Percentiles rank a stretch among this genome's conserved stretches.
phyloP scores from a whole-genome alignment of 2,329 filamentous ascomycete species.

The Ploettnerulaceae sp. region DNA sequence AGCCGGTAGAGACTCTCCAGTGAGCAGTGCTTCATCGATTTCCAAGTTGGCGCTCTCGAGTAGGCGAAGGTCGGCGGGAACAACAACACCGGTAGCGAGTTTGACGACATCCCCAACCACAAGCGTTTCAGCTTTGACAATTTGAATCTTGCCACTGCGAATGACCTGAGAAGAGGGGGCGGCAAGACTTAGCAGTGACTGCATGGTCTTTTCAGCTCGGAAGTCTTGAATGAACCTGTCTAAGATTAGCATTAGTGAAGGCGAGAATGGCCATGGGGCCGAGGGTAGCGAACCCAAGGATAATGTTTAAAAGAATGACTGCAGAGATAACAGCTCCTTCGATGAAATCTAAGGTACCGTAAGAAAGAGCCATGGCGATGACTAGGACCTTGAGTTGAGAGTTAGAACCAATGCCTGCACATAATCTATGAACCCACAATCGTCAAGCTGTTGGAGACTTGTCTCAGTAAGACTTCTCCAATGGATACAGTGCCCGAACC shows the following conservation, averaged over 20 bases:
- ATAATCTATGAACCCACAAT: conserved; percentile 40
- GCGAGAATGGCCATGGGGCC: background rate
- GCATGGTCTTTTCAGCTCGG: conserved; percentile 57
- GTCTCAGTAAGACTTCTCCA: conserved; percentile 71
- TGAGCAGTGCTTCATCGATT: conserved; percentile 70
- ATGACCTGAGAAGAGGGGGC: conserved; percentile 53
- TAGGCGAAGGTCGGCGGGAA: conserved; percentile 64
- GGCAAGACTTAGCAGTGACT: conserved; percentile 41
- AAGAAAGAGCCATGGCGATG: conserved; percentile 67
- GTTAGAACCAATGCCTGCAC: conserved; percentile 7
- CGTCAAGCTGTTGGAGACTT: conserved; percentile 73
- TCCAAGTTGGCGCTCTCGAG: conserved; percentile 67
- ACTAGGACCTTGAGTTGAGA: conserved; percentile 55
- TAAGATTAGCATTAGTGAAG: background rate
- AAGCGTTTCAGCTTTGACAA: conserved; percentile 51
- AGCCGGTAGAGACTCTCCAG: conserved; percentile 67
- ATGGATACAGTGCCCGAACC: conserved; percentile 66
- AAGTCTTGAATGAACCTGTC: conserved; percentile 52
- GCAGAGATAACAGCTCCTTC: conserved; percentile 59
- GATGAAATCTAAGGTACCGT: conserved; percentile 60
- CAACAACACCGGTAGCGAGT: conserved; percentile 60
- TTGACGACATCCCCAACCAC: conserved; percentile 63
- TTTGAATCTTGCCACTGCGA: conserved; percentile 47
- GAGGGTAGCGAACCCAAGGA: conserved; percentile 41
- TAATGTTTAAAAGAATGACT: conserved; percentile 63